Base-by-base conservation (phyloP, 495 filamentous ascomycete genomes). In the Endocarpon pusillum region DNA sequence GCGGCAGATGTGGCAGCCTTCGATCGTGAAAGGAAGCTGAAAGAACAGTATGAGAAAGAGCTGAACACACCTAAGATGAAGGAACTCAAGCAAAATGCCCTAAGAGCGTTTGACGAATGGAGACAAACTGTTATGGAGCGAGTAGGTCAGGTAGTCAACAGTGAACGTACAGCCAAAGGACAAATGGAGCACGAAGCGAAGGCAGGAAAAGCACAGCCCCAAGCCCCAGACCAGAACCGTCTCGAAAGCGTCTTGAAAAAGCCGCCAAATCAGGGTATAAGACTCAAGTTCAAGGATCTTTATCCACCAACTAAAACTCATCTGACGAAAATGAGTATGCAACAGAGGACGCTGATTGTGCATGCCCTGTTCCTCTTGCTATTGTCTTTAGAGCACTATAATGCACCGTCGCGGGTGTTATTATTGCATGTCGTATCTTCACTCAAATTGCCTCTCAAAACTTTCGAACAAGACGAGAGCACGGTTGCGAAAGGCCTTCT, bases 311-410 rank as follows among this genome's bases (percentile, higher is more conserved):
- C 66, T 29, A 52, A 62, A 40, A 64, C 57, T 0, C 48, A 58
- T 17, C 48, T 69, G n/a, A 38, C 45, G 1, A 36, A 51, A 3
- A 51, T 67, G 19, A 50, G 56, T 0, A 58, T 57, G 35, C 45
- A 55, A 12, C 61, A 49, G 27, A 53, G 51, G 29, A 47, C 61
- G 19, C 52, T 69, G n/a, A 61, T 69, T 33, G 48, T 69, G 10
- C 62, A 68, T 39, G 71, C 75, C 1, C 56, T 87, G 25, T 55
- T 94, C 3, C 60, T 93, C 5, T 52, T 92, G 15, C 43, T 87
- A 17, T 60, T 94, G 15, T 84, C 79, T 4, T 50, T 92, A n/a
- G 75, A 89, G 47, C 69, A 81, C 35, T 92, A 94, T 49, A 65
- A 63, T 37, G 68, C 78, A 7, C 72, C 78, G 34, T 84, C 83